Percentiles rank a stretch among this genome's conserved stretches.
These are phyloP conservation scores for Penstemon barbatus DNA, from an alignment of 257 asterid genomes.

Conservation along the genomic window DNA sequence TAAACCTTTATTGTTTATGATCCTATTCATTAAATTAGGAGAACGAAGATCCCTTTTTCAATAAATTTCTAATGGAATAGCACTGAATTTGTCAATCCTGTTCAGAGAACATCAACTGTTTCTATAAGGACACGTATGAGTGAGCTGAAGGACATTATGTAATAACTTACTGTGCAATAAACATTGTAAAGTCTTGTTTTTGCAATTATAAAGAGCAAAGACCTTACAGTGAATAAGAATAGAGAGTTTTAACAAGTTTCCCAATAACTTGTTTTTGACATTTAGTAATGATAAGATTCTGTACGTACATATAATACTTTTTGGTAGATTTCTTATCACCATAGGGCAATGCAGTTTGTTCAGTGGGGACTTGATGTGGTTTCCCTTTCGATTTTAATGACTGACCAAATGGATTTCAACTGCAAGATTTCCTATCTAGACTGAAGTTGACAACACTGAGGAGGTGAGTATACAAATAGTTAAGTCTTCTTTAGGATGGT, in stretches of 20 bases:
- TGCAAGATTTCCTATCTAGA: not conserved
- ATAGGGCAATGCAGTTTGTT: slow-evolving; percentile 10
- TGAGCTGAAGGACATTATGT: not conserved
- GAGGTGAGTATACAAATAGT: no score
- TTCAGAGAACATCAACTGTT: slow-evolving; percentile 15
- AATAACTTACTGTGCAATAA: not conserved
- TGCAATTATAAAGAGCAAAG: not conserved
- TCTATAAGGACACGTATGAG: slow-evolving; percentile 3
- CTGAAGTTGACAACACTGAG: not conserved
- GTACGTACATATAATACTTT: no score
- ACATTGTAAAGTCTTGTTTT: slow-evolving; percentile 8
- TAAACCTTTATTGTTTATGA: slow-evolving; percentile 23
- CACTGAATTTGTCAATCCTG: slow-evolving; percentile 7
- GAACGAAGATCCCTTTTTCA: slow-evolving; percentile 1
- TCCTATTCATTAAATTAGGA: slow-evolving; percentile 14
- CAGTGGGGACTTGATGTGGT: not conserved
- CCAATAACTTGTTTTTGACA: not conserved
- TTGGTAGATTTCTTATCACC: no score
- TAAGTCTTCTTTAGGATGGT: no score
- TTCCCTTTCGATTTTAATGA: not conserved
- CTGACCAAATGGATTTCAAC: not conserved
- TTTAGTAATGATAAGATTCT: not conserved
- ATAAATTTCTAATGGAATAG: slow-evolving; percentile 5
- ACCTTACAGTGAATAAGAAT: slow-evolving; percentile 6
- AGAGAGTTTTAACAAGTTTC: not conserved